Evolutionary conservation across 2,329 filamentous ascomycete species (phyloP), one percentile per base, ranked within the genome.

Genomic region (Talaromyces amestolkiae): DNA sequence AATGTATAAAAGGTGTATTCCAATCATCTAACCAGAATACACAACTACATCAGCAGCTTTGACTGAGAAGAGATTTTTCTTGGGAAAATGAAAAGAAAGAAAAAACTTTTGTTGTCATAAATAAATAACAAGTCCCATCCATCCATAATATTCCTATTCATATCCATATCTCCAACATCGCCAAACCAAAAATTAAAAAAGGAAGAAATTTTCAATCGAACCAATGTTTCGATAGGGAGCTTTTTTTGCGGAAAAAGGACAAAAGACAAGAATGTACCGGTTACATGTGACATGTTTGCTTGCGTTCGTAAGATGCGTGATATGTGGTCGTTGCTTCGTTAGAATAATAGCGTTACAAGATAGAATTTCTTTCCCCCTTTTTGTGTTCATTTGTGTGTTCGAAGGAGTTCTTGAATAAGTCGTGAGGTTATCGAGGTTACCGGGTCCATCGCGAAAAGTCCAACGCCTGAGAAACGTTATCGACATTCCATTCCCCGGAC

Each of bases 371-470:
- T 31, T 31, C 27, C 27, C 27, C 27, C 6, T 27, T 27, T 27
- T 6, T 27, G 27, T n/a, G 27, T 27, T 27, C 27, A 27, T 27
- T 4, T 31, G 27, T 6, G 27, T 31, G 27, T 31, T 31, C 27
- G 27, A 31, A 31, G 6, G 27, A 4, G 27, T 7, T 31, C 7
- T 31, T 31, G 27, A 31, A 7, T 5, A 31, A 5, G 1, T 31
- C 27, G 27, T 1, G 27, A 31, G 27, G 6, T 31, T 31, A 31
- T 31, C 5, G 35, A 13, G 13, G 35, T 37, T 51, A 80, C 45
- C 77, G 75, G 45, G 73, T 73, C 78, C 78, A 80, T 43, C 77
- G 76, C n/a, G 78, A 76, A 65, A 80, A 80, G 67, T 80, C 78
- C 63, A 80, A 64, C 33, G 75, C 77, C 58, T 78, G 75, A 56